Evolutionary conservation across 306 rosid species (phyloP), one percentile per base, ranked within the genome.

Genomic region (Delonix regia): DNA sequence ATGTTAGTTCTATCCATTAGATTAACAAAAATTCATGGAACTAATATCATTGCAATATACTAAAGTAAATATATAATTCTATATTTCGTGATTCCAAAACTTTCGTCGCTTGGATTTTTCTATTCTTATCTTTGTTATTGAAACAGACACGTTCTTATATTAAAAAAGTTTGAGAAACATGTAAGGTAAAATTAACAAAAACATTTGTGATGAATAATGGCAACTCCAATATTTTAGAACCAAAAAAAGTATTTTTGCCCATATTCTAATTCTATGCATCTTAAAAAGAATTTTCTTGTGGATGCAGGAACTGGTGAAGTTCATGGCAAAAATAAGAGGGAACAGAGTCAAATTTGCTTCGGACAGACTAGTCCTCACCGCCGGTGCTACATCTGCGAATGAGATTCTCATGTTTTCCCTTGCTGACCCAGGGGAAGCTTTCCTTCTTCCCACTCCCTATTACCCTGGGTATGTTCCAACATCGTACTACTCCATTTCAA

Each of bases 371-470:
- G 91, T 94, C 16, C 97, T 94, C 76, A 83, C 89, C 1, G 99
- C 97, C 6, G 99, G 99, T 12, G 85, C 97, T 75, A 94, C 99
- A 72, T 83, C 88, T 0, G 99, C 99, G 1, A 94, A 94, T 80
- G 99, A 94, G 82, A 88, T 81, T 79, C 90, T 94, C 41, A 89
- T 92, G 87, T 94, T 92, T 73, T 94, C 97, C 78, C 91, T 94
- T 7, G 97, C 97, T 56, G 72, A 92, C 30, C 92, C 84, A 0
- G 97, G 97, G 6, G 95, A 94, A 14, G 99, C 97, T 71, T 88
- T 92, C 77, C 94, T 94, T 42, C 88, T 94, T 74, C 98, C 98
- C 47, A 84, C 89, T 21, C 99, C 99, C 0, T 94, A 94, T 82
- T 94, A 94, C 63, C 99, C 97, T 4, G 99, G 97, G 97, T 91